A percentile compares a stretch with the other conserved stretches of the same genome.
Evolutionary conservation across 2,329 filamentous ascomycete genomes (phyloP).

Genomic region (Ascochyta lentis): DNA sequence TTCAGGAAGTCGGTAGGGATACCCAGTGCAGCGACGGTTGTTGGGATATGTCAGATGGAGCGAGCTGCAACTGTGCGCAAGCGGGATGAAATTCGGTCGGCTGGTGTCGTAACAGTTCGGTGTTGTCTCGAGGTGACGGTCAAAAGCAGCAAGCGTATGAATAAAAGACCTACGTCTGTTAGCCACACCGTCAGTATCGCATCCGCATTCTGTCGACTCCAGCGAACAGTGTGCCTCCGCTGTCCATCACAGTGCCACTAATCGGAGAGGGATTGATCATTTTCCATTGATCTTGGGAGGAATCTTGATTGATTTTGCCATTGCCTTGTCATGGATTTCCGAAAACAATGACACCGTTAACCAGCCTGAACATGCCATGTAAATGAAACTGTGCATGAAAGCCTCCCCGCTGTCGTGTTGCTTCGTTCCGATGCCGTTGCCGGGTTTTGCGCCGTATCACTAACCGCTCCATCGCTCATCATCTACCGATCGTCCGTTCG

Average conservation of each 20-base stretch:
- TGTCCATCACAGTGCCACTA: conserved; percentile 15
- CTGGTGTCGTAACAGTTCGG: too few species aligned
- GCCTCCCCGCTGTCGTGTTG: conserved; percentile 39
- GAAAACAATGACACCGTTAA: conserved; percentile 48
- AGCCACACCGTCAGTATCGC: too few species aligned
- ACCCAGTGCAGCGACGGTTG: too few species aligned
- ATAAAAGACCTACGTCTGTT: too few species aligned
- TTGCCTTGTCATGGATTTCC: conserved; percentile 47
- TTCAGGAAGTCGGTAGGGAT: too few species aligned
- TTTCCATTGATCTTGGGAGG: conserved; percentile 48
- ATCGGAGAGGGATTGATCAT: conserved; percentile 36
- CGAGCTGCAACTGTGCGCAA: too few species aligned
- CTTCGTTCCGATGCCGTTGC: conserved; percentile 34
- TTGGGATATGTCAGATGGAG: too few species aligned
- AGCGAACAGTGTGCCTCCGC: too few species aligned
- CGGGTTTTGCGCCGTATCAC: conserved; percentile 38
- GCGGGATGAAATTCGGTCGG: too few species aligned
- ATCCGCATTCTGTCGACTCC: too few species aligned
- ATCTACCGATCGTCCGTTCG: conserved; percentile 34
- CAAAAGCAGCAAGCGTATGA: too few species aligned
- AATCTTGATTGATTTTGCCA: conserved; percentile 49
- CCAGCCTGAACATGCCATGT: conserved; percentile 48
- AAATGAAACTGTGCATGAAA: conserved; percentile 43
- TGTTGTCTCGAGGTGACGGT: too few species aligned
- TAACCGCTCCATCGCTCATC: conserved; percentile 34